Conservation (phyloP, 768 basidiomycete genomes). For the Termitomyces sp. region DNA sequence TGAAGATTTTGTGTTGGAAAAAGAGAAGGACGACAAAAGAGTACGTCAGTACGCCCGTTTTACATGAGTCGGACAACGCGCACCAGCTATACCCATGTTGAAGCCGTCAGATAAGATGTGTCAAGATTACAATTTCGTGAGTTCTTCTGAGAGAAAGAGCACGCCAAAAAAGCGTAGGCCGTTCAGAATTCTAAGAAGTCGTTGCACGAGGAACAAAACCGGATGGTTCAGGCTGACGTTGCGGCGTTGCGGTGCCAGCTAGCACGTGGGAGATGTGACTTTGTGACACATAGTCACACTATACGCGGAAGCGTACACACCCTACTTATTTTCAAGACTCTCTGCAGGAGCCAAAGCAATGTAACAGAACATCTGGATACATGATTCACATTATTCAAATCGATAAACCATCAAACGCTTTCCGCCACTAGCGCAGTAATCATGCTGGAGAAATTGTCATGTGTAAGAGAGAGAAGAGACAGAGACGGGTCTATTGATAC, state of each 20-base stretch:
- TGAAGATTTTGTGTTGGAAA: not conserved
- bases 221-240: constrained; percentile 13
- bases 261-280: constrained; percentile 12
- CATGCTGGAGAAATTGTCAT: constrained; percentile 44
- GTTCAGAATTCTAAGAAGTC: not conserved
- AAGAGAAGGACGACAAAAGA: constrained; percentile 2
- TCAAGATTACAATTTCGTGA: constrained; percentile 4
- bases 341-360: not conserved
- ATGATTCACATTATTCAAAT: constrained; percentile 4
- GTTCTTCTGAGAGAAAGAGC: not conserved
- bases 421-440: constrained; percentile 81
- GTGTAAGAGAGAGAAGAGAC: not conserved
- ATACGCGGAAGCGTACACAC: no score
- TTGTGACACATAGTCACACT: not conserved
- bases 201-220: constrained; percentile 5
- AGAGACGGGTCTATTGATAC: constrained; percentile 18
- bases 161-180: not conserved
- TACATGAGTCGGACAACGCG: constrained; percentile 14
- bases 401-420: constrained; percentile 40
- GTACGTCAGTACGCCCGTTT: constrained; percentile 10
- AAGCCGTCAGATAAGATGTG: constrained; percentile 15
- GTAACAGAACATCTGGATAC: constrained; percentile 3
- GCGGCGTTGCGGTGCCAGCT: not conserved
- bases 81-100: constrained; percentile 38
- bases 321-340: not conserved